Conservation (phyloP, 2,329 filamentous ascomycete genomes). For the Pseudogymnoascus sp. region DNA sequence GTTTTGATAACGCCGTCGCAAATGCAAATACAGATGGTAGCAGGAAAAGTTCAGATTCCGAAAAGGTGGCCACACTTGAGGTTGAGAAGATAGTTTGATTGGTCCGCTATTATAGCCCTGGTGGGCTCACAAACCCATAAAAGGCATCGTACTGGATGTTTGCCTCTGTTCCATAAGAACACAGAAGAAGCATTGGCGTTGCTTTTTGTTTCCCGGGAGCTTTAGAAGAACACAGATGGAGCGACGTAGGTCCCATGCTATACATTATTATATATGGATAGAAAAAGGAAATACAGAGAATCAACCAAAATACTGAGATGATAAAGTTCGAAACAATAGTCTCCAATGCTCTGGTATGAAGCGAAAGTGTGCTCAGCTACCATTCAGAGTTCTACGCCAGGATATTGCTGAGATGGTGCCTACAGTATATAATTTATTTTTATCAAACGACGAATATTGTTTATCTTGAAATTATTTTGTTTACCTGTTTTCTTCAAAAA, state of each 20-base stretch:
- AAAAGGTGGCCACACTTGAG: background rate
- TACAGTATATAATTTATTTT: background rate
- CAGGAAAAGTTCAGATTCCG: background rate
- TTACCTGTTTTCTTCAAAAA: background rate
- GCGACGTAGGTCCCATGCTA: background rate
- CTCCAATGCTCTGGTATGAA: background rate
- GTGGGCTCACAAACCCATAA: background rate
- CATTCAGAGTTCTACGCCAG: background rate
- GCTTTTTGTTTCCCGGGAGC: too few relatives aligned
- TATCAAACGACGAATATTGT: background rate
- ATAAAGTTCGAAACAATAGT: background rate
- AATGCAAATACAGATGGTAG: background rate
- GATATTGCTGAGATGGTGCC: background rate
- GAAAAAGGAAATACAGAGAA: background rate
- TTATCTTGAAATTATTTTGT: background rate
- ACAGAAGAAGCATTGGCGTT: background rate
- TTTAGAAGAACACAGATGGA: background rate
- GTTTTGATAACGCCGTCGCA: background rate
- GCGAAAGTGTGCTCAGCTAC: background rate
- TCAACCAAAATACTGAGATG: background rate
- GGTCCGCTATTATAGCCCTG: background rate
- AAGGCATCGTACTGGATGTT: background rate
- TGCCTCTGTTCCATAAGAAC: background rate
- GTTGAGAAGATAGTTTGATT: background rate
- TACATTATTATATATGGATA: background rate